A percentile compares a stretch with the other conserved stretches of the same genome.
Conservation (phyloP, 2,329 filamentous ascomycete species). For the Colletotrichum simmondsii region DNA sequence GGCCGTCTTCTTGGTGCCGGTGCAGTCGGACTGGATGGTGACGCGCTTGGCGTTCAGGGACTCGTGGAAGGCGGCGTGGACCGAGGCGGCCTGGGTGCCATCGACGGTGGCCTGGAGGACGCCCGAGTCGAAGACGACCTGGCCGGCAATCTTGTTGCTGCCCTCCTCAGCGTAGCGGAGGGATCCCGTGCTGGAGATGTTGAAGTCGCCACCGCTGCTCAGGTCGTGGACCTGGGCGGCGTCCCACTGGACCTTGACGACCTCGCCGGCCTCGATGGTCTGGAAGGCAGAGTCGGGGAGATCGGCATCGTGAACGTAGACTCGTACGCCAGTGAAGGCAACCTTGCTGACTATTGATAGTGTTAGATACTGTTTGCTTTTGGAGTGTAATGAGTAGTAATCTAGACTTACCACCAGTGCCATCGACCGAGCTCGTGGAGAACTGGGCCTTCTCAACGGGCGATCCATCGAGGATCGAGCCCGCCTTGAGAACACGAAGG, state of each 20-base stretch:
- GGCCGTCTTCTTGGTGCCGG: conserved; percentile 2
- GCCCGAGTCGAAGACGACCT: conserved; percentile 65
- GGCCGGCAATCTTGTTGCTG: conserved; percentile 60
- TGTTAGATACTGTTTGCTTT: neutral
- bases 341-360: conserved; percentile 47
- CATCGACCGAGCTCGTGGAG: conserved; percentile 41
- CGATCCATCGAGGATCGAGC: conserved; percentile 57
- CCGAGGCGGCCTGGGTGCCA: conserved; percentile 59
- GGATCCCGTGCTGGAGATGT: conserved; percentile 50
- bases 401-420: conserved; percentile 45
- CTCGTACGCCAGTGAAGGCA: conserved; percentile 60
- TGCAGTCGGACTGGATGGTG: conserved; percentile 17
- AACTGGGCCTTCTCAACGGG: conserved; percentile 61
- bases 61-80: conserved; percentile 55
- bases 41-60: conserved; percentile 51
- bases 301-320: conserved; percentile 55
- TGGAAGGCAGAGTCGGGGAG: conserved; percentile 58
- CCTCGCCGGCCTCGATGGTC: conserved; percentile 53
- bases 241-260: conserved; percentile 60
- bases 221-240: conserved; percentile 60
- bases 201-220: no score
- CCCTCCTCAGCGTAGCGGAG: conserved; percentile 61
- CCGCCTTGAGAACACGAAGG: conserved; percentile 60
- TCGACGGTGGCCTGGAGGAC: conserved; percentile 65
- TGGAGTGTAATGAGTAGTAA: neutral